Conservation (phyloP, 192 early-diverging fungal species). For the Umbelopsis vinacea region DNA sequence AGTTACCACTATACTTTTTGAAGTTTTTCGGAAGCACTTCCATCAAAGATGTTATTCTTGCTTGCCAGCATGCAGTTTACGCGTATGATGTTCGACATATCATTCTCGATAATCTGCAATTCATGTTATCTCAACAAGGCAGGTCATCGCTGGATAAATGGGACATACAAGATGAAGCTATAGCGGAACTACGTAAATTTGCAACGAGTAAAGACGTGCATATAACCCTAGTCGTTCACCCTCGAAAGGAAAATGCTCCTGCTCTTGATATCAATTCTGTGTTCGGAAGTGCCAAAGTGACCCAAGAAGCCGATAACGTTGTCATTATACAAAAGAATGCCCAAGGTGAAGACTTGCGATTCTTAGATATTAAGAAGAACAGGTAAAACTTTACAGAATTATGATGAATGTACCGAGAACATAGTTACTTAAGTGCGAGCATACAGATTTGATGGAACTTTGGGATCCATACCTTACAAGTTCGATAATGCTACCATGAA, state of each 20-base stretch:
- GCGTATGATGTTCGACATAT: slow-evolving; percentile 75
- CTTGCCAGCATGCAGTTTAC: slow-evolving; percentile 70
- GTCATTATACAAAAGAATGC: slow-evolving; percentile 61
- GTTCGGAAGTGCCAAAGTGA: slow-evolving; percentile 75
- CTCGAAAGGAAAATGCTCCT: slow-evolving; percentile 64
- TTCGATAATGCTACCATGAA: slow-evolving; percentile 29
- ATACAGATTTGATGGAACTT: slow-evolving; percentile 66
- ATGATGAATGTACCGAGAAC: background rate
- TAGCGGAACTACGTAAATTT: slow-evolving; percentile 65
- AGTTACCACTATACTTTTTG: slow-evolving; percentile 73
- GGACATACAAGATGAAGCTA: slow-evolving; percentile 70
- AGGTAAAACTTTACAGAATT: slow-evolving; percentile 28
- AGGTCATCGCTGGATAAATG: slow-evolving; percentile 60
- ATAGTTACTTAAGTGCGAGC: background rate
- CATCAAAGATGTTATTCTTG: slow-evolving; percentile 63
- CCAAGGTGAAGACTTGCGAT: slow-evolving; percentile 43
- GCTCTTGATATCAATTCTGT: slow-evolving; percentile 69
- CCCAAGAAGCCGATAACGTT: slow-evolving; percentile 81
- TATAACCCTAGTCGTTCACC: slow-evolving; percentile 72
- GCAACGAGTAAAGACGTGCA: slow-evolving; percentile 73
- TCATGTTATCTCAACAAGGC: slow-evolving; percentile 72
- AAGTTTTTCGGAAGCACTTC: slow-evolving; percentile 77
- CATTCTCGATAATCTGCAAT: slow-evolving; percentile 77
- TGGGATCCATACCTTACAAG: slow-evolving; percentile 58
- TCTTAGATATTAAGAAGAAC: slow-evolving; percentile 70